Evolutionary conservation across 257 asterid species (phyloP), one percentile per base, ranked within the genome.

Genomic region (Cruciata laevipes): DNA sequence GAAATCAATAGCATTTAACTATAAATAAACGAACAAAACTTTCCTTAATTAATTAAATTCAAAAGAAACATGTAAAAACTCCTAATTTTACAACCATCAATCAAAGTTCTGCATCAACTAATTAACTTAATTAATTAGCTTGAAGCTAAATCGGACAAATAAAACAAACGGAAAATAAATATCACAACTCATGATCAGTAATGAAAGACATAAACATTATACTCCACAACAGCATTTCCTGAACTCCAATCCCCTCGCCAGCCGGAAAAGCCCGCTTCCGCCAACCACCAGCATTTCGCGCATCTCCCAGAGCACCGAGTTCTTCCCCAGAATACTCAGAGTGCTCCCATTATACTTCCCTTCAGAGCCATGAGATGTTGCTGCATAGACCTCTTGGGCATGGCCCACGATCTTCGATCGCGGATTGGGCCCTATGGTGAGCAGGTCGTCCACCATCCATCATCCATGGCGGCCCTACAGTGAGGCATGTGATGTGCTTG

Each of bases 281-380:
- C 80, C 78, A 3, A 77, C 76, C 0, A 80, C 38, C 0, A 82
- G 82, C 80, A 80, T 62, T 63, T 81, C 85, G n/a, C 81, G 70
- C 21, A 62, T 51, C 1, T 61, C 13, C 9, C 27, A 20, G 7
- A 38, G 11, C 44, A 71, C 59, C 3, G 72, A 32, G 23, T 81
- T 78, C 66, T 76, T 27, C 7, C 83, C 85, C 77, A 81, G n/a
- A 7, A 81, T 37, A 20, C 79, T 72, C 20, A 81, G 56, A 5
- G 73, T 70, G 69, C 85, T 81, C 10, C 83, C 80, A 12, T 78
- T 75, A 16, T 69, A 78, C 40, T 78, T 76, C 6, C 85, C 83
- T 33, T 76, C 74, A 14, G 65, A 61, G 21, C 64, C 10, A 5
- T 66, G 18, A 12, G 77, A 71, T 0, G 79, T 70, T 0, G 73